These are phyloP conservation scores for Saccharum hybrid DNA, from an alignment of 202 grass and related monocot genomes.

Conservation along the genomic window DNA sequence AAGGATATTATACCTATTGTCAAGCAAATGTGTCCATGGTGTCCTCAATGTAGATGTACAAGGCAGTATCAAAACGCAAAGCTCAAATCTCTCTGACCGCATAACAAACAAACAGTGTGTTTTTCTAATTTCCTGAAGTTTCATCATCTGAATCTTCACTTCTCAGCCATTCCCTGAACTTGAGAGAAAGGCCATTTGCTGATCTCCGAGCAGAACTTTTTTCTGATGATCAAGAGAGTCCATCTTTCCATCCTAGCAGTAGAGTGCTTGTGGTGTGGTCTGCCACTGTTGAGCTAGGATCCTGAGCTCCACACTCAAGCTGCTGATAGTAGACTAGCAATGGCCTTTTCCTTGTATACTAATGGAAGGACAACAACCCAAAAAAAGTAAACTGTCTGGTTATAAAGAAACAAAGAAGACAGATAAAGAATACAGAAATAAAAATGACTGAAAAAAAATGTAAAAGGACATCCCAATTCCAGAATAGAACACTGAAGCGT, in stretches of 20 bases:
- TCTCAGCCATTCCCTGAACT: slow-evolving; percentile 43
- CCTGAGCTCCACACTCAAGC: slow-evolving; percentile 51
- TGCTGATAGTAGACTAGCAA: slow-evolving; percentile 14
- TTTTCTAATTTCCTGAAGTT: slow-evolving; percentile 21
- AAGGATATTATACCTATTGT: not conserved
- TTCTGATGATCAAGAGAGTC: slow-evolving; percentile 40
- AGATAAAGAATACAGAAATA: not conserved
- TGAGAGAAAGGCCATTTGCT: slow-evolving; percentile 15
- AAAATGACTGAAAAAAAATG: not conserved
- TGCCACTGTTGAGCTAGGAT: slow-evolving; percentile 29
- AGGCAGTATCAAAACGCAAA: not conserved
- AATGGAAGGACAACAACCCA: not conserved
- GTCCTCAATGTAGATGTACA: not conserved
- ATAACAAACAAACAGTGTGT: not conserved
- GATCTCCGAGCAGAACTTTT: not conserved
- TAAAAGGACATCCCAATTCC: not conserved
- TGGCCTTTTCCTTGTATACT: not conserved
- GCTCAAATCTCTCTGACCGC: not conserved
- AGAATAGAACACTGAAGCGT: not conserved
- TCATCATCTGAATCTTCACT: slow-evolving; percentile 51
- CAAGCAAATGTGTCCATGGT: not conserved
- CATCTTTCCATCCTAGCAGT: slow-evolving; percentile 52
- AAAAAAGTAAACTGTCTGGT: not conserved
- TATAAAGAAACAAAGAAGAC: not conserved
- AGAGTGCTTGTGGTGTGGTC: slow-evolving; percentile 10